Conservation (phyloP, 2,329 filamentous ascomycete genomes). For the Xylariaceae sp. region DNA sequence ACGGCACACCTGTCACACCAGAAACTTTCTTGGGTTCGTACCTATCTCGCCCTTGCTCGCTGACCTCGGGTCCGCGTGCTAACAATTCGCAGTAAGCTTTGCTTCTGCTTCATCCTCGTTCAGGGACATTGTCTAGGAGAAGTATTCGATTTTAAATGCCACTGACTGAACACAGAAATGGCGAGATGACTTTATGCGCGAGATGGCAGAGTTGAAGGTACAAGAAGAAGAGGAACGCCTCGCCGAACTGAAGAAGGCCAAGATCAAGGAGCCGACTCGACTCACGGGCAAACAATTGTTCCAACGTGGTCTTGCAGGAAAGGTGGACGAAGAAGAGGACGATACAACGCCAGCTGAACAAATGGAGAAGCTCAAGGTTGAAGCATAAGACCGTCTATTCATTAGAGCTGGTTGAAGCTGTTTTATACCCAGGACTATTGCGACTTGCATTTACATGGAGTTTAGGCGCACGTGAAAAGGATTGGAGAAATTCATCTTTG, state of each 20-base stretch:
- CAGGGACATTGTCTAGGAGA: too few relatives aligned
- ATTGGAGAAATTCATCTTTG: conserved; percentile 6
- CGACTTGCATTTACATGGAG: conserved; percentile 24
- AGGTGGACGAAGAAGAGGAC: conserved; percentile 63
- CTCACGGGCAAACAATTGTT: conserved; percentile 74
- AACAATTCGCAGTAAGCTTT: too few relatives aligned
- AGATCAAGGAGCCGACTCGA: conserved; percentile 69
- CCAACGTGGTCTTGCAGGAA: conserved; percentile 70
- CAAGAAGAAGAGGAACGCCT: conserved; percentile 72
- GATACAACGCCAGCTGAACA: conserved; percentile 52
- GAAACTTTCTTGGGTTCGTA: conserved; percentile 65
- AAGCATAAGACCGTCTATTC: conserved; percentile 39
- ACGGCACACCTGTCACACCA: conserved; percentile 82
- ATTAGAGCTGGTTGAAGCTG: not conserved
- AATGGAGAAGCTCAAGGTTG: conserved; percentile 71
- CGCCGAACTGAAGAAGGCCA: conserved; percentile 79
- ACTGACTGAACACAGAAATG: conserved; percentile 49
- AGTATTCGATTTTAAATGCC: too few relatives aligned
- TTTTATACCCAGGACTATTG: not conserved
- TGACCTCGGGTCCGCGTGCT: too few relatives aligned
- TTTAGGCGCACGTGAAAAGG: conserved; percentile 20
- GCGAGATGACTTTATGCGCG: conserved; percentile 72
- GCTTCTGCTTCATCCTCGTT: too few relatives aligned
- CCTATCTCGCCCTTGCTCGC: too few relatives aligned
- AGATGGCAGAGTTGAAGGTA: conserved; percentile 73